Conservation (phyloP, 2,329 filamentous ascomycete species). For the Neopestalotiopsis rosae region DNA sequence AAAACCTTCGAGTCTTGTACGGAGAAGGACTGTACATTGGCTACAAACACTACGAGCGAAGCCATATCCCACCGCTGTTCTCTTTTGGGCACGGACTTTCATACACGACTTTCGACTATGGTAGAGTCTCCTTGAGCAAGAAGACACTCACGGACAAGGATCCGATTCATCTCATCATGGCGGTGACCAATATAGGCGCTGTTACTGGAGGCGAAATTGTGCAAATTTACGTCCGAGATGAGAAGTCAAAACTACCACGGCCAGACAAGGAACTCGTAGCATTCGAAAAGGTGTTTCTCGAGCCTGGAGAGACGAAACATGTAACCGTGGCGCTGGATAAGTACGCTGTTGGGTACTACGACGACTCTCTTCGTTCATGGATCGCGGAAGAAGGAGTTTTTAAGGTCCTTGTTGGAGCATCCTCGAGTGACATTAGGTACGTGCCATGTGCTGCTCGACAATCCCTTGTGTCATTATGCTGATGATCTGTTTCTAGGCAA, state of each 20-base stretch:
- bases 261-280: conserved; percentile 75
- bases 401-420: conserved; percentile 65
- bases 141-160: conserved; percentile 44
- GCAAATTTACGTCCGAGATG: conserved; percentile 71
- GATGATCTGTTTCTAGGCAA: conserved; percentile 41
- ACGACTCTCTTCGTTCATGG: conserved; percentile 63
- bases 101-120: conserved; percentile 73
- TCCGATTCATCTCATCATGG: conserved; percentile 51
- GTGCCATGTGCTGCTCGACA: conserved; percentile 27
- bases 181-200: conserved; percentile 59
- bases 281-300: conserved; percentile 68
- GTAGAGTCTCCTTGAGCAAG: conserved; percentile 55
- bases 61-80: conserved; percentile 65
- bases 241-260: conserved; percentile 65
- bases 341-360: conserved; percentile 65
- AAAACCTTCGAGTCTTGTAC: conserved; percentile 71
- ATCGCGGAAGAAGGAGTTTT: conserved; percentile 70
- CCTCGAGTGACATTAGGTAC: conserved; percentile 67
- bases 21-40: conserved; percentile 77
- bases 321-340: conserved; percentile 52
- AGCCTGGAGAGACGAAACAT: conserved; percentile 60
- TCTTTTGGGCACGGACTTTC: conserved; percentile 77
- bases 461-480: not conserved
- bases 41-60: conserved; percentile 74
- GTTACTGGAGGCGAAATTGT: conserved; percentile 67